Base-by-base conservation (phyloP, 2,329 filamentous ascomycete genomes). In the Lachnellula cervina region DNA sequence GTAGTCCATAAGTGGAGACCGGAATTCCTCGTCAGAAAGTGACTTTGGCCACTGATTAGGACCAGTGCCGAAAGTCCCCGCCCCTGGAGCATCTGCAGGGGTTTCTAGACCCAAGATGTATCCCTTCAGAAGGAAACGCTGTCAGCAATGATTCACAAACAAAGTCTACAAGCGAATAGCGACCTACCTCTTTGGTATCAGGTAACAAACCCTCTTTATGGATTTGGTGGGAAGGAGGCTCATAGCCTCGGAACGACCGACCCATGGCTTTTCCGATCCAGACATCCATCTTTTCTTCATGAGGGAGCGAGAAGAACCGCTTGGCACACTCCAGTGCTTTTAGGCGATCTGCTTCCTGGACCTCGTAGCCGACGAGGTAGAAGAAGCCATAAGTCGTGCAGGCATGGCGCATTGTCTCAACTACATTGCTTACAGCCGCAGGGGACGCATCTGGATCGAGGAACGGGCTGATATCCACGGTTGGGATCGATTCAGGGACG, bases 21-120 rank as follows among this genome's bases (percentile, higher is more conserved):
- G 74, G 66, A 82, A 80, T 11, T 64, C 62, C 5, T 74, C 74
- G 55, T 77, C 72, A 5, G 69, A 86, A 66, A 68, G 59, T 16
- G 19, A 37, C 37, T 97, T 96, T 44, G 84, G 82, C 92, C 92
- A 97, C 75, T 96, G 96, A 72, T 95, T 91, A 13, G 67, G 68
- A 1, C 68, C 68, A 2, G 64, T 68, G 8, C 60, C 61, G 54
- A 70, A 34, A 25, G 52, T 64, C 2, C 68, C 67, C 8, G 34
- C 32, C 19, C 35, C 37, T 49, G 75, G 71, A 9, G 70, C 65
- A 1, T 79, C 76, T 45, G 80, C 75, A 56, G 82, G 82, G 1
- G 73, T 70, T 62, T 62, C 60, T 44, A 56, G 50, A 32, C 58
- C 57, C 43, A 54, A 55, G 23, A 56, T 49, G 34, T 59, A 60